Percentiles rank a stretch among this genome's conserved stretches.
phyloP scores from a whole-genome alignment of 2,329 filamentous ascomycete genomes.

The Fusarium anthophilum region DNA sequence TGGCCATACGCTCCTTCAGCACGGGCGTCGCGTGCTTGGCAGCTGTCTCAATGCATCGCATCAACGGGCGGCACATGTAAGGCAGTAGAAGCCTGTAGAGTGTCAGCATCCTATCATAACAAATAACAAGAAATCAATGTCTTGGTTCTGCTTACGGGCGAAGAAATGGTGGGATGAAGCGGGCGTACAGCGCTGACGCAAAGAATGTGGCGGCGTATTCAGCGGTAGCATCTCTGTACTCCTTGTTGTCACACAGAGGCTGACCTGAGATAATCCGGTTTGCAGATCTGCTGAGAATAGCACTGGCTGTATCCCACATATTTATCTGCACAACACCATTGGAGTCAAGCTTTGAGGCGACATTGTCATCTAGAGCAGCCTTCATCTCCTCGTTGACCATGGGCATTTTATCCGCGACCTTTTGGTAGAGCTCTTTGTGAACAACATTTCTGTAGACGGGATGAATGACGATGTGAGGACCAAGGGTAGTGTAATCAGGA shows the following conservation, averaged over 20 bases:
- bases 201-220: conserved; percentile 24
- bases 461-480: conserved; percentile 20
- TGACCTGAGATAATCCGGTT: conserved; percentile 27
- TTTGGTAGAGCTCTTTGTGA: conserved; percentile 20
- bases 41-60: conserved; percentile 20
- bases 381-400: conserved; percentile 25
- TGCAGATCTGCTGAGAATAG: conserved; percentile 22
- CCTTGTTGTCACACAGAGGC: conserved; percentile 19
- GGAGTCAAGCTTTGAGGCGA: conserved; percentile 5
- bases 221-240: conserved; percentile 20
- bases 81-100: conserved; percentile 5
- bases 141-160: conserved; percentile 5
- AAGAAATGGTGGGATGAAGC: conserved; percentile 25
- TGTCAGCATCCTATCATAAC: background rate
- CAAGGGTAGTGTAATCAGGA: conserved; percentile 17
- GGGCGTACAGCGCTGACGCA: conserved; percentile 19
- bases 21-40: conserved; percentile 22
- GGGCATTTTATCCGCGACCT: conserved; percentile 14
- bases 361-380: conserved; percentile 8
- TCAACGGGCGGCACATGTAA: conserved; percentile 21
- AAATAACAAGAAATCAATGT: background rate
- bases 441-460: conserved; percentile 25
- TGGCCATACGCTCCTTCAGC: conserved; percentile 11
- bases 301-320: conserved; percentile 23
- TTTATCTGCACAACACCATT: conserved; percentile 10